Base-by-base conservation (phyloP, 495 filamentous ascomycete genomes). In the Penicillium macrosclerotiorum region DNA sequence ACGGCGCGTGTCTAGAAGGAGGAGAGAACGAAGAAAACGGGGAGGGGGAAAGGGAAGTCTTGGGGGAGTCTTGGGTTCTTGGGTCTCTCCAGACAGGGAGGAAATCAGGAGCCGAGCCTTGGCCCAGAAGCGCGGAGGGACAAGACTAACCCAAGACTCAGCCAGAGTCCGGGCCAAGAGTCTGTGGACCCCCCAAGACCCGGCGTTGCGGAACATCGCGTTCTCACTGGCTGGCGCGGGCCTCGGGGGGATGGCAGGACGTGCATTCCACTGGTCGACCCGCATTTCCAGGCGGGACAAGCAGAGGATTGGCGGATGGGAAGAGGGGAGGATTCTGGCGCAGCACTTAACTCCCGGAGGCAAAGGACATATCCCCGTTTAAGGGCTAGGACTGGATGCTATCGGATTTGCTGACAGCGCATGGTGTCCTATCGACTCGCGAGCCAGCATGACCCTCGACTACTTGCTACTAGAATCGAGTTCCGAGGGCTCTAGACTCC, bases 41-140 rank as follows among this genome's bases (percentile, higher is more conserved):
- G 45, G 54, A 43, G 42, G 35, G 34, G 34, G 27, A 36, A 36
- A 36, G 39, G 37, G 37, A 37, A n/a, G n/a, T n/a, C n/a, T n/a
- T n/a, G 37, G 34, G 34, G 42, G 58, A 49, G 52, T 41, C 38
- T 41, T 41, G 38, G 38, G 38, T 25, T 36, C 33, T 36, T 36
- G 20, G 42, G 17, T 14, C 31, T 49, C 44, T 52, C 49, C 41
- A 41, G 36, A 51, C 5, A 16, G 51, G 44, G 40, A 52, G 50
- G 52, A 33, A 52, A 45, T 52, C 54, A 55, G 53, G 59, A 65
- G 65, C 64, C 65, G 65, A 69, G 62, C 51, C 56, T 62, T 54
- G 68, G 68, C 66, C 68, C 55, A 72, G 66, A 67, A 60, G 65
- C 58, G 55, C 47, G 51, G 46, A 55, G 53, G 55, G 57, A 58